Base-by-base conservation (phyloP, 1,284 basidiomycete genomes). In the Athelia psychrophila region DNA sequence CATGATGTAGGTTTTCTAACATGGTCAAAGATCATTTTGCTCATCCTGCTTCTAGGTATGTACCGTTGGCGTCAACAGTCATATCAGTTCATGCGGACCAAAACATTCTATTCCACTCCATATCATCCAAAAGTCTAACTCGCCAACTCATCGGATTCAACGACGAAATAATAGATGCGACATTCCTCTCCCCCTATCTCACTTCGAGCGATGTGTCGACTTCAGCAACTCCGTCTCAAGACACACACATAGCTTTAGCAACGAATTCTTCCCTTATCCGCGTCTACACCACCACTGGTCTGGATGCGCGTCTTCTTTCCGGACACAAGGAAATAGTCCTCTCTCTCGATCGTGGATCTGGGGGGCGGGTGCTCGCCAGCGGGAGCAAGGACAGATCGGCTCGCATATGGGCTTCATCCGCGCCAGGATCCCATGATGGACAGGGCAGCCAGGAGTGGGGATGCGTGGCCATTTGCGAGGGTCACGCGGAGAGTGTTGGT, bases 121-220 rank as follows among this genome's bases (percentile, higher is more conserved):
- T 95, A 8, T 68, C 76, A 6, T 79, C 82, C 0, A 78, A 80
- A 44, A 72, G 77, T 10, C 69, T 91, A 25, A 74, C 80, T n/a
- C 85, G 87, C n/a, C 95, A 98, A 61, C 73, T 99, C 55, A 86
- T 99, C 56, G 97, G 97, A 0, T 99, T 91, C 79, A 98, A 99
- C 69, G 97, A 99, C 69, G 95, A 99, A 69, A 95, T 99, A 59
- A 91, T 98, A 48, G 96, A 98, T 62, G 81, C 85, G 9, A 77
- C 81, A 19, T 93, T 93, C 71, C 77, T 99, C 53, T 84, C 84
- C 9, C 66, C 78, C 52, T 50, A 66, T 48, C 54, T 16, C 38
- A 9, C 16, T n/a, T n/a, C 20, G 33, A n/a, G n/a, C 10, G n/a
- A 10, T n/a, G 33, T 12, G n/a, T 12, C 33, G 12, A 10, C 66